Percentiles rank a stretch among this genome's conserved stretches.
Conservation (phyloP, 2,329 filamentous ascomycete genomes). For the Leptosphaerulina australis region DNA sequence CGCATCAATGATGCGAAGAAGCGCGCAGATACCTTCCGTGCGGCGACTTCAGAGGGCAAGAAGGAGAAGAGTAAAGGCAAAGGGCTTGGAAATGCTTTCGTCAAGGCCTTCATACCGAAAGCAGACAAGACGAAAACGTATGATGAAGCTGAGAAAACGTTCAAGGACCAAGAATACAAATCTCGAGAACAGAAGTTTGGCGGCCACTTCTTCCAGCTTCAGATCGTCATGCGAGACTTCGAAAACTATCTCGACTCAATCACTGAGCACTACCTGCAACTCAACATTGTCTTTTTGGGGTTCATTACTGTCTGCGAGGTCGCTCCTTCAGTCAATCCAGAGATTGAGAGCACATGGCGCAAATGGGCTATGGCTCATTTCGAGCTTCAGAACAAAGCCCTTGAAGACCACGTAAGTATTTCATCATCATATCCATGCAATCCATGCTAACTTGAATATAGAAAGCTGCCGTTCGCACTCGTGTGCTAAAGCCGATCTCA, state of each 20-base stretch:
- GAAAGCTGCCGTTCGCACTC: constrained; percentile 72
- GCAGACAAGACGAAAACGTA: constrained; percentile 83
- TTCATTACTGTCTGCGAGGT: constrained; percentile 82
- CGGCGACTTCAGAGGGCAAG: constrained; percentile 44
- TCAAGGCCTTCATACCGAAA: constrained; percentile 87
- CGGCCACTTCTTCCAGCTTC: constrained; percentile 88
- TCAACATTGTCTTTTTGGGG: constrained; percentile 78
- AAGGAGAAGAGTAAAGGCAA: constrained; percentile 44
- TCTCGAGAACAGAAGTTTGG: constrained; percentile 84
- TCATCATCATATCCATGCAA: not conserved
- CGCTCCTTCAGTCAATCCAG: constrained; percentile 66
- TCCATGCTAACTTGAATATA: constrained; percentile 36
- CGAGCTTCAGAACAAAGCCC: constrained; percentile 80
- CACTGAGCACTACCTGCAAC: constrained; percentile 78
- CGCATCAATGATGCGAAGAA: constrained; percentile 95
- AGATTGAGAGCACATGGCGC: constrained; percentile 93
- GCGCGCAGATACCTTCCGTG: constrained; percentile 80
- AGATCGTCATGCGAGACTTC: constrained; percentile 92
- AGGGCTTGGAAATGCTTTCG: constrained; percentile 70
- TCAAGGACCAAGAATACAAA: constrained; percentile 82
- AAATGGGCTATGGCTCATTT: constrained; percentile 86
- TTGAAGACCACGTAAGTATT: constrained; percentile 78
- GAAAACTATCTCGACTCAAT: constrained; percentile 88
- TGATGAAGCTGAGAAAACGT: constrained; percentile 64
- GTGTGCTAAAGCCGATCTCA: constrained; percentile 84